Evolutionary conservation across 2,329 filamentous ascomycete species (phyloP).

Genomic region (Chrysosporium queenslandicum): DNA sequence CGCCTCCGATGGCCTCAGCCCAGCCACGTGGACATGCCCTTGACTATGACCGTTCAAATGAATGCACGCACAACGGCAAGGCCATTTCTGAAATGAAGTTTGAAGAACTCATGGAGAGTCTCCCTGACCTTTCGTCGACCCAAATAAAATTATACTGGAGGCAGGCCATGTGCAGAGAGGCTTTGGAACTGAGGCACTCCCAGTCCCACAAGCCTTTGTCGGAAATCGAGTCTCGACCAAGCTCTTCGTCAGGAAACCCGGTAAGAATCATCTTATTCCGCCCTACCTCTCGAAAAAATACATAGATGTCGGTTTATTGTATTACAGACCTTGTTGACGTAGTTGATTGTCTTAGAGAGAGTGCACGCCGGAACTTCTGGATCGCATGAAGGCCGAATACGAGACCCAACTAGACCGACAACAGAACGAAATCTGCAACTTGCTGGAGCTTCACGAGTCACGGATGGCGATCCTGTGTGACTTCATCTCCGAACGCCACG

Average conservation of each 20-base stretch:
- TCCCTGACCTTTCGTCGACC: conserved; percentile 13
- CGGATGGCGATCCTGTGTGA: conserved; percentile 11
- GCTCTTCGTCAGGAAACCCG: background rate
- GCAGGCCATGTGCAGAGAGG: conserved; percentile 10
- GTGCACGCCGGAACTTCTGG: background rate
- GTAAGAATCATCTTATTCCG: background rate
- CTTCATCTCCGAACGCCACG: conserved; percentile 13
- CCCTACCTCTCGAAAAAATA: too few relatives aligned
- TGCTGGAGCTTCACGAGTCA: conserved; percentile 13
- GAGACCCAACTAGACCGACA: conserved; percentile 12
- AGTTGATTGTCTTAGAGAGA: background rate
- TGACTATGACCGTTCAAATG: background rate
- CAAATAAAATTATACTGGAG: conserved; percentile 16
- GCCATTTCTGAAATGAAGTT: conserved; percentile 11
- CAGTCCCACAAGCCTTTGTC: background rate
- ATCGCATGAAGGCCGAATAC: conserved; percentile 11
- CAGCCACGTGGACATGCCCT: background rate
- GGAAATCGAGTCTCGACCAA: background rate
- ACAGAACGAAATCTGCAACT: conserved; percentile 13
- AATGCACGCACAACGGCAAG: conserved; percentile 9
- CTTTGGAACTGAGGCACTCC: background rate
- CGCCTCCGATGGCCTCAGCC: background rate
- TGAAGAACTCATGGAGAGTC: conserved; percentile 14
- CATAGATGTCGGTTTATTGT: background rate
- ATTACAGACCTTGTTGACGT: background rate